Evolutionary conservation across 148 eudicot species (phyloP).

Genomic region (Tetragonia tetragonoides): DNA sequence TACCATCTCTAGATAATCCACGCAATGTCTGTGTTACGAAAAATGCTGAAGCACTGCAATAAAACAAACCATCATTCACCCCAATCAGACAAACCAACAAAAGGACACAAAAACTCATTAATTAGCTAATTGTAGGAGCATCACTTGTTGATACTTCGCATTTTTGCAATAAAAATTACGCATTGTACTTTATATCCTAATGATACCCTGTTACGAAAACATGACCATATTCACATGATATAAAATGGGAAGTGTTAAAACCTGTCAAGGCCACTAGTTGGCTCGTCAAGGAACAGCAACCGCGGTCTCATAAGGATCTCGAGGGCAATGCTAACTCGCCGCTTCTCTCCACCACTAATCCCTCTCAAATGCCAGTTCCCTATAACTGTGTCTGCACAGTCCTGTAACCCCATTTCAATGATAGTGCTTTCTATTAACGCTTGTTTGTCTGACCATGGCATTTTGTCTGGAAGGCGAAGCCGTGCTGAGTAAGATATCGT

Average conservation of each 20-base stretch:
- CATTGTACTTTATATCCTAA: not conserved
- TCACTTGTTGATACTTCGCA: no score
- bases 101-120: constrained; percentile 13
- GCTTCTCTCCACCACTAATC: constrained; percentile 90
- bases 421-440: constrained; percentile 88
- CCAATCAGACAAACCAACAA: not conserved
- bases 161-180: no score
- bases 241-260: not conserved
- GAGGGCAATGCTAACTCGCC: constrained; percentile 86
- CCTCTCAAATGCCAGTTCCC: constrained; percentile 99
- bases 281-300: constrained; percentile 91
- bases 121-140: not conserved
- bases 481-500: constrained; percentile 87
- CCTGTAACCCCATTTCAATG: constrained; percentile 95
- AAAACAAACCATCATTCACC: not conserved
- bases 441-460: constrained; percentile 68
- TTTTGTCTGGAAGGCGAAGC: constrained; percentile 74
- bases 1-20: constrained; percentile 80
- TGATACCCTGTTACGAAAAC: no score
- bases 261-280: constrained; percentile 98
- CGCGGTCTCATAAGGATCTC: constrained; percentile 96
- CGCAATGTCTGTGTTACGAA: constrained; percentile 90
- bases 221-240: not conserved
- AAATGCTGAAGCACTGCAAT: constrained; percentile 87
- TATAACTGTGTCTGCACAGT: constrained; percentile 89